Evolutionary conservation across 192 early-diverging fungal genomes (phyloP).

Genomic region (Gonapodya prolifera): DNA sequence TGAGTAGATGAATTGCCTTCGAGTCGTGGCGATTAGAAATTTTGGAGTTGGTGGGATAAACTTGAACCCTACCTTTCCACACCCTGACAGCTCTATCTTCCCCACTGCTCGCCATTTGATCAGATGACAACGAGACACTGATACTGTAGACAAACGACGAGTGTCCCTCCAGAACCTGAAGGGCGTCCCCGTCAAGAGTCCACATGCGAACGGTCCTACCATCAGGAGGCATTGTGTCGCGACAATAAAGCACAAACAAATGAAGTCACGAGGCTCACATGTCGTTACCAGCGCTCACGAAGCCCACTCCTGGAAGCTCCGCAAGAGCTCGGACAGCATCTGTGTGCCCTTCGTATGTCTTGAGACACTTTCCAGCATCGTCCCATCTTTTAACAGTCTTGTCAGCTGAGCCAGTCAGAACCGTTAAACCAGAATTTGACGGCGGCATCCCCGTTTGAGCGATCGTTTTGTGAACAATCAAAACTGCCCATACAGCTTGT

Average conservation of each 20-base stretch:
- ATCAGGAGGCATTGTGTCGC: not conserved
- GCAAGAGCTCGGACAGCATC: conserved; percentile 82
- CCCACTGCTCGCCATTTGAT: conserved; percentile 76
- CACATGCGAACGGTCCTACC: conserved; percentile 71
- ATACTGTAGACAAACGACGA: conserved; percentile 87
- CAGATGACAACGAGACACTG: conserved; percentile 40
- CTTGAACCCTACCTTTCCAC: conserved; percentile 51
- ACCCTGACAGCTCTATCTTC: conserved; percentile 84
- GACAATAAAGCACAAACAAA: not conserved
- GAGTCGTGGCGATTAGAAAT: no score
- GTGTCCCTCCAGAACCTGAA: conserved; percentile 70
- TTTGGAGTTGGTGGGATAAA: not conserved
- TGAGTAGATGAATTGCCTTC: conserved; percentile 57
- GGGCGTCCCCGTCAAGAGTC: conserved; percentile 52
- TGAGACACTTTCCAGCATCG: conserved; percentile 36
- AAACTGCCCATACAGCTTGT: conserved; percentile 83
- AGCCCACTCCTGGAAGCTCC: conserved; percentile 19
- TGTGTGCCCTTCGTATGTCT: conserved; percentile 67
- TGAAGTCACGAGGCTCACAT: not conserved
- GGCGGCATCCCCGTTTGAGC: not conserved
- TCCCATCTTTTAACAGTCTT: conserved; percentile 80
- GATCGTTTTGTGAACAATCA: conserved; percentile 33
- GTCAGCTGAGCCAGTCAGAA: conserved; percentile 70
- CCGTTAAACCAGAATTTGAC: not conserved
- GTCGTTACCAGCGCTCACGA: not conserved